Conservation (phyloP, 1,284 basidiomycete species). For the Ceratobasidium sp. region DNA sequence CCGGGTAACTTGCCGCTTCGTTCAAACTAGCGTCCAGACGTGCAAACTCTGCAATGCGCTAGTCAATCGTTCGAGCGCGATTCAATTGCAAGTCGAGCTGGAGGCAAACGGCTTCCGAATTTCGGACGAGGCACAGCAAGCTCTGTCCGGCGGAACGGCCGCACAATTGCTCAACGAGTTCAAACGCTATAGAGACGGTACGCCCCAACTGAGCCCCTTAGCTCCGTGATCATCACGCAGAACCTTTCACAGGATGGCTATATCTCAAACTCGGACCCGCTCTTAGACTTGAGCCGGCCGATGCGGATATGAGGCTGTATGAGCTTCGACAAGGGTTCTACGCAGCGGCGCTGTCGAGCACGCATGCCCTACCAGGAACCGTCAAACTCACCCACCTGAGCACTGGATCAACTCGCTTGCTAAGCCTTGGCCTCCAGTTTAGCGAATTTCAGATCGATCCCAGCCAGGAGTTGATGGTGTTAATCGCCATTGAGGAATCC, state of each 20-base stretch:
- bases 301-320: constrained; percentile 30
- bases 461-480: constrained; percentile 26
- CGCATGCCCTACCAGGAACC: constrained; percentile 10
- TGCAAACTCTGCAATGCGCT: constrained; percentile 8
- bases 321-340: constrained; percentile 35
- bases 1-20: not conserved
- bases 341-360: constrained; percentile 24
- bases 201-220: not conserved
- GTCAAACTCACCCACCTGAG: constrained; percentile 20
- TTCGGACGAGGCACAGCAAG: not conserved
- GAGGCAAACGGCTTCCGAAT: constrained; percentile 17
- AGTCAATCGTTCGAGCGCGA: not conserved
- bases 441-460: constrained; percentile 42
- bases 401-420: not conserved
- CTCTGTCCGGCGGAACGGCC: not conserved
- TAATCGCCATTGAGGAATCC: constrained; percentile 10
- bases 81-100: constrained; percentile 21
- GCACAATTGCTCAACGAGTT: constrained; percentile 23
- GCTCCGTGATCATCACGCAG: not conserved
- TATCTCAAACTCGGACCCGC: constrained; percentile 30
- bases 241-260: constrained; percentile 28
- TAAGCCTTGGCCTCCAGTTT: constrained; percentile 22
- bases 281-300: not conserved
- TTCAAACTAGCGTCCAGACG: not conserved
- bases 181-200: constrained; percentile 26